A percentile compares a stretch with the other conserved stretches of the same genome.
Conservation (phyloP, 2,329 filamentous ascomycete species). For the Beauveria medogensis region DNA sequence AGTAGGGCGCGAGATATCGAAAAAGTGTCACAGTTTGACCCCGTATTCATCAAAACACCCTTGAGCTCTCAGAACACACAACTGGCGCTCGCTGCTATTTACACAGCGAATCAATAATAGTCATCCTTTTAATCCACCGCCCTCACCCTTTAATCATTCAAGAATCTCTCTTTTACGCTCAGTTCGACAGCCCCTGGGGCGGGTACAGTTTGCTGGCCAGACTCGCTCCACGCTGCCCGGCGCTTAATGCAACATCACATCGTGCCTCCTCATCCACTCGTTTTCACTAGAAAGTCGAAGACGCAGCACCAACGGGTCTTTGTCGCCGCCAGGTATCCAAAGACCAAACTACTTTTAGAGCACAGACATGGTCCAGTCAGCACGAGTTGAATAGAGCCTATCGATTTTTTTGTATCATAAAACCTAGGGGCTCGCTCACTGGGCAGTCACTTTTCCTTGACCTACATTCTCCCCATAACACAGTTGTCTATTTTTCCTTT, state of each 20-base stretch:
- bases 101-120: background rate
- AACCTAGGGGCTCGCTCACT: background rate
- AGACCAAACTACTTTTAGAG: background rate
- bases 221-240: background rate
- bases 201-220: background rate
- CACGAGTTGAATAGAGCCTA: background rate
- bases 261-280: background rate
- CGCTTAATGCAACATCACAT: constrained; percentile 7
- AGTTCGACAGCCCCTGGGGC: background rate
- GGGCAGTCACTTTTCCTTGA: background rate
- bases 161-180: background rate
- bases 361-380: background rate
- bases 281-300: background rate
- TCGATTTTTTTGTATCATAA: background rate
- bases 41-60: background rate
- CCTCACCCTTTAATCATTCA: background rate
- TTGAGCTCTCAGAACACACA: background rate
- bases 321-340: background rate
- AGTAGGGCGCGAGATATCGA: no score
- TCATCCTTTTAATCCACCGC: background rate
- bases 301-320: background rate
- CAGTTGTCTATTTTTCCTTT: background rate
- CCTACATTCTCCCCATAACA: background rate
- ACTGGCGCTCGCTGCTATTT: background rate
- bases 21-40: background rate